Base-by-base conservation (phyloP, 768 basidiomycete genomes). In the Boletus vinaceobasis region DNA sequence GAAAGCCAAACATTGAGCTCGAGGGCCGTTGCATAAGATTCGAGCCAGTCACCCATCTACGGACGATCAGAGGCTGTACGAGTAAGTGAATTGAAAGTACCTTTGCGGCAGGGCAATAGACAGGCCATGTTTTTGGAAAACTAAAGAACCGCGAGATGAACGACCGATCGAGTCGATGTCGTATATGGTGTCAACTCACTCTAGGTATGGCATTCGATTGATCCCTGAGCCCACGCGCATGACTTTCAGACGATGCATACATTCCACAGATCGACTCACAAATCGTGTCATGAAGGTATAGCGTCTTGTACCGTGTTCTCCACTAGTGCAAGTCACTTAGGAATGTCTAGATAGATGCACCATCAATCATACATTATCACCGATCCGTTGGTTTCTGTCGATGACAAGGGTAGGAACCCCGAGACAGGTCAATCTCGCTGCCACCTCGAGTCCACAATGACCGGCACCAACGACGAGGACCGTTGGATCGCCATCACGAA, bases 401-500 rank as follows among this genome's bases (percentile, higher is more conserved):
- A 87, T 69, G 23, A 85, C 68, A 21, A 90, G 72, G 0, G 77
- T 72, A 10, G 73, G 64, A 15, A 90, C 73, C 17, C 79, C 79
- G 29, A 88, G 69, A 36, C 70, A 71, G 58, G 83, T 82, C 57
- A 90, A 70, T 26, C 85, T 73, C 2, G 86, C 84, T 0, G 87
- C 86, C 1, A 83, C 61, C 36, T 74, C 79, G 40, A 91, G 69
- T 4, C 88, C 88, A 57, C 79, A 79, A 53, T 88, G 88, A 1
- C 85, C 85, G 4, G 77, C 85, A 9, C 85, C 84, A 21, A 87
- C 73, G 43, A 88, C 68, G 38, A 88, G 70, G 7, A 88, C 88
- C 1, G 75, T 74, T 0, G 85, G 86, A 35, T 78, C 73, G 11
- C 57, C 59, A 21, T 75, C 75, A 32, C 70, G 71, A 59, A 84